A percentile compares a stretch with the other conserved stretches of the same genome.
Evolutionary conservation across 352 stramenopile species (phyloP).

Genomic region (Stramenopiles sp.): DNA sequence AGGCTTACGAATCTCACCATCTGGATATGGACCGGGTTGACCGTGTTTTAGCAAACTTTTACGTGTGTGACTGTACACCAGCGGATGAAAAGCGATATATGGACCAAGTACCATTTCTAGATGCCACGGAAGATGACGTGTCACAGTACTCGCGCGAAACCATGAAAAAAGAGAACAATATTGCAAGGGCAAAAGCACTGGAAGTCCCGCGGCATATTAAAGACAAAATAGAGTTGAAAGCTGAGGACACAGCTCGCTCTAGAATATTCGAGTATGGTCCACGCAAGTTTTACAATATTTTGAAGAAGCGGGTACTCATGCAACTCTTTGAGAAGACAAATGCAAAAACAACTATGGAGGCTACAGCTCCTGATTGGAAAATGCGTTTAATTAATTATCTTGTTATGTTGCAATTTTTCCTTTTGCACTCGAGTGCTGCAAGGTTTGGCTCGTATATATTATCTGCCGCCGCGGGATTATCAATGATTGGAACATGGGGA

Average conservation of each 20-base stretch:
- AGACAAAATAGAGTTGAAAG: not conserved
- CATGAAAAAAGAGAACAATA: not conserved
- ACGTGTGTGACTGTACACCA: not conserved
- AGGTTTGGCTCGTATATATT: not conserved
- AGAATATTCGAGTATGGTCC: not conserved
- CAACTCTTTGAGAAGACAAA: not conserved
- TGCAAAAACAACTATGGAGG: not conserved
- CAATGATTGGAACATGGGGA: not conserved
- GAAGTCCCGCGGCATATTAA: not conserved
- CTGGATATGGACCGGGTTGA: not conserved
- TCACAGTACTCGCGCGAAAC: not conserved
- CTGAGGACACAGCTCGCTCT: not conserved
- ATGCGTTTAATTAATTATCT: not conserved
- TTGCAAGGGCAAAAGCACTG: not conserved
- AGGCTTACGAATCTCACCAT: not conserved
- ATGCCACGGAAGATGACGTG: not conserved
- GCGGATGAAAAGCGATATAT: not conserved
- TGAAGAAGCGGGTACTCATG: not conserved
- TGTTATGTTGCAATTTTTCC: not conserved
- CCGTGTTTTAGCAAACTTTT: not conserved
- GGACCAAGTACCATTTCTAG: not conserved
- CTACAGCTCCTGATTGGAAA: not conserved
- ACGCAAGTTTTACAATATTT: not conserved
- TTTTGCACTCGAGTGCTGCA: not conserved
- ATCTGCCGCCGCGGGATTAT: not conserved